Evolutionary conservation across 768 basidiomycete species (phyloP).

Genomic region (Pleurotus platypus): DNA sequence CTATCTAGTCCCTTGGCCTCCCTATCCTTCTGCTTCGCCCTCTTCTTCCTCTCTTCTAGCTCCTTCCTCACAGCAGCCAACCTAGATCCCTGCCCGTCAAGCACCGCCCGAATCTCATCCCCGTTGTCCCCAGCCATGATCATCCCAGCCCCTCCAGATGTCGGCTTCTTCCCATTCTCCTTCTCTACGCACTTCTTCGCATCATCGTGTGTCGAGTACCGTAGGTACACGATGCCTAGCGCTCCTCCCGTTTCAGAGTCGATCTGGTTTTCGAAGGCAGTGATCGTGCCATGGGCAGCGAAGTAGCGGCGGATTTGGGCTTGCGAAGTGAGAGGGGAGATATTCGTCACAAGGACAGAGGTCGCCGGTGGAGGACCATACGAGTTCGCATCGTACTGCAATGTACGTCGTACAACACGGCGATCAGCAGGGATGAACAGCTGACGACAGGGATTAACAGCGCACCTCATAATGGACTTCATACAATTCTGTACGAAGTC

Average conservation of each 20-base stretch:
- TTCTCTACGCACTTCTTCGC: slow-evolving; percentile 63
- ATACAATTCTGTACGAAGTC: slow-evolving; percentile 32
- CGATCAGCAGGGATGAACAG: slow-evolving; percentile 4
- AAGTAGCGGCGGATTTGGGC: slow-evolving; percentile 66
- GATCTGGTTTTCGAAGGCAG: slow-evolving; percentile 72
- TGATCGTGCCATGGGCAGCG: slow-evolving; percentile 53
- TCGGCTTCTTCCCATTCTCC: slow-evolving; percentile 61
- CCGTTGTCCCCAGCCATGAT: slow-evolving; percentile 32
- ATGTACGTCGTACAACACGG: neutral
- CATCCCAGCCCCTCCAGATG: slow-evolving; percentile 36
- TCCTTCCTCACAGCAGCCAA: slow-evolving; percentile 65
- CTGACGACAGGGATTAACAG: slow-evolving; percentile 17
- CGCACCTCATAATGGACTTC: slow-evolving; percentile 54
- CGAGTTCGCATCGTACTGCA: slow-evolving; percentile 73
- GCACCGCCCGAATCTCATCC: slow-evolving; percentile 68
- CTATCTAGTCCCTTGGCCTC: slow-evolving; percentile 10
- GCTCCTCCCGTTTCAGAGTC: slow-evolving; percentile 78
- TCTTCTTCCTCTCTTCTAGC: slow-evolving; percentile 52
- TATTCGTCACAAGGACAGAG: slow-evolving; percentile 65
- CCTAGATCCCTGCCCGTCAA: slow-evolving; percentile 73
- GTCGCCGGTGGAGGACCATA: slow-evolving; percentile 69
- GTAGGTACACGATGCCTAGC: slow-evolving; percentile 78
- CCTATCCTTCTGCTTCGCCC: slow-evolving; percentile 36
- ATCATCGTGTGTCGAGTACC: slow-evolving; percentile 60
- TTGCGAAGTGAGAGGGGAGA: slow-evolving; percentile 70